A percentile compares a stretch with the other conserved stretches of the same genome.
These are phyloP conservation scores for Tirmania nivea DNA, from an alignment of 495 filamentous ascomycete genomes.

Conservation along the genomic window DNA sequence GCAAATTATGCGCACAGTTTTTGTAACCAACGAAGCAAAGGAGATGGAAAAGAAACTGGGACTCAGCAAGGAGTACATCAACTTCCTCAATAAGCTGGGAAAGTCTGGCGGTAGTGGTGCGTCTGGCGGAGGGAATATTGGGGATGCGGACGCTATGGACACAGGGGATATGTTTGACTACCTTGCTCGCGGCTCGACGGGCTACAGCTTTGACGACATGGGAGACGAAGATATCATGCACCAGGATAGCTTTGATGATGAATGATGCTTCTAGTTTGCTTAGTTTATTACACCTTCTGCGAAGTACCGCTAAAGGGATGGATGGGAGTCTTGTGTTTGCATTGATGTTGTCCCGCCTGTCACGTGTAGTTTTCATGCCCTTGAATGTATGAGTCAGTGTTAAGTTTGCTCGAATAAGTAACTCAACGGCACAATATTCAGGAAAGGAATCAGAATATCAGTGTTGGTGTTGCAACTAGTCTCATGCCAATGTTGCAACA, in stretches of 20 bases:
- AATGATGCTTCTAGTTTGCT: conserved; percentile 4
- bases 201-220: conserved; percentile 10
- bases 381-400: too few relatives aligned
- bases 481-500: too few relatives aligned
- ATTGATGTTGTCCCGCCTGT: too few relatives aligned
- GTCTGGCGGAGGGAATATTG: conserved; percentile 5
- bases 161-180: not conserved
- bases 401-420: too few relatives aligned
- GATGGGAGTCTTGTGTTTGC: too few relatives aligned
- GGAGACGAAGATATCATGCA: conserved; percentile 19
- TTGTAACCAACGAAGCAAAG: conserved; percentile 16
- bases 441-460: too few relatives aligned
- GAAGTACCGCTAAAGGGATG: too few relatives aligned
- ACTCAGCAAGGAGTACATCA: conserved; percentile 17
- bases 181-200: not conserved
- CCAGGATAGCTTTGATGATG: conserved; percentile 11
- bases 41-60: conserved; percentile 16
- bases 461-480: too few relatives aligned
- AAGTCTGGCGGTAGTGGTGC: conserved; percentile 11
- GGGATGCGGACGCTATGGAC: conserved; percentile 16
- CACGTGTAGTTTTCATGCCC: too few relatives aligned
- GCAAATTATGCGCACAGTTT: conserved; percentile 16
- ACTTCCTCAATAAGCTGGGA: conserved; percentile 8
- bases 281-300: too few relatives aligned
- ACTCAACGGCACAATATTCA: too few relatives aligned